These are phyloP conservation scores for Coemansia sp. DNA, from an alignment of 192 early-diverging fungal genomes.

Conservation along the genomic window DNA sequence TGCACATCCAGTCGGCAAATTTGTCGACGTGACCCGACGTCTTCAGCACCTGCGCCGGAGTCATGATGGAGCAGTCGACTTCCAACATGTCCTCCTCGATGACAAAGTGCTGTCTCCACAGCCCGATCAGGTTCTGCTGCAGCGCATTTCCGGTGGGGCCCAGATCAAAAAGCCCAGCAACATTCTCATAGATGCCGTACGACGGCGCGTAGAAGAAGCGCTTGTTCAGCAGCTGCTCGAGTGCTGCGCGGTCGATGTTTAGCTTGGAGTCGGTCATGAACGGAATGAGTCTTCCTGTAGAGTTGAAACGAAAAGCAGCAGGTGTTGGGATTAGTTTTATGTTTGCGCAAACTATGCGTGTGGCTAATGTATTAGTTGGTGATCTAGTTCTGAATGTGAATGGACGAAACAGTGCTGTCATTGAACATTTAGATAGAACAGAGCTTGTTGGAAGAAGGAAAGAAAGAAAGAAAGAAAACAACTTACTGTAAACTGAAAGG, in stretches of 20 bases:
- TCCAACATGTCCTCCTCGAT: constrained; percentile 99
- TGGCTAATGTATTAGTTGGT: too few relatives aligned
- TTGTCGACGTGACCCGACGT: constrained; percentile 99
- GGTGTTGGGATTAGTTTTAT: neutral
- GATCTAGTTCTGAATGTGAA: neutral
- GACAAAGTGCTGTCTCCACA: constrained; percentile 97
- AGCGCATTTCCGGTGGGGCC: constrained; percentile 94
- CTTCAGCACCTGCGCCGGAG: constrained; percentile 92
- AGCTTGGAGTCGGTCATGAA: constrained; percentile 36
- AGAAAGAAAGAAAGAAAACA: neutral
- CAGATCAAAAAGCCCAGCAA: constrained; percentile 97
- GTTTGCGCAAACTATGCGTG: too few relatives aligned
- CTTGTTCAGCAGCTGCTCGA: constrained; percentile 79
- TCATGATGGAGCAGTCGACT: constrained; percentile 96
- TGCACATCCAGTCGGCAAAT: constrained; percentile 99
- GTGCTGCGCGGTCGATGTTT: constrained; percentile 60
- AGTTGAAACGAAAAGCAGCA: constrained; percentile 10
- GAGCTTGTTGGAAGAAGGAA: neutral
- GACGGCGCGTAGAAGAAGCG: constrained; percentile 97
- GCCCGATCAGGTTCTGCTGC: constrained; percentile 82
- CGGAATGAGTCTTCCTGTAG: constrained; percentile 23
- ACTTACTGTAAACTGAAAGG: constrained; percentile 17
- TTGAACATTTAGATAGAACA: neutral
- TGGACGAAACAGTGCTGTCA: constrained; percentile 5
- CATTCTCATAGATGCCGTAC: constrained; percentile 94